Percentiles rank a stretch among this genome's conserved stretches.
These are phyloP conservation scores for Mrakia blollopis DNA, from an alignment of 768 basidiomycete genomes.

Conservation along the genomic window DNA sequence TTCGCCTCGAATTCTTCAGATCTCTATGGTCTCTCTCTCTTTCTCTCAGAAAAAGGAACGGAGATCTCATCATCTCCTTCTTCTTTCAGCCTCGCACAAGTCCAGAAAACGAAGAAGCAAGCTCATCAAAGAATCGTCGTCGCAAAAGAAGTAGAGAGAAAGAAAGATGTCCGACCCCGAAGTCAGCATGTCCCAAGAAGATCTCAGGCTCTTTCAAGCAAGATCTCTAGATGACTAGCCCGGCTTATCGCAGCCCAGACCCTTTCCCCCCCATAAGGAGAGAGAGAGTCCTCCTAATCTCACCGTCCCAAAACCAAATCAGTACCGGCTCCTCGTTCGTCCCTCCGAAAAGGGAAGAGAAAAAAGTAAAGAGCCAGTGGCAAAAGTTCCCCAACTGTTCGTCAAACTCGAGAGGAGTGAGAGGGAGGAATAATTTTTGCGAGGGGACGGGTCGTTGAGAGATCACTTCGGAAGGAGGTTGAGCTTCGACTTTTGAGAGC, in stretches of 20 bases:
- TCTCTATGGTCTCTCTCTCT: too few relatives aligned
- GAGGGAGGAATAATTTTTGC: slow-evolving; percentile 20
- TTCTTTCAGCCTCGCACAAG: too few relatives aligned
- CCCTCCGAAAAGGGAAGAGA: neutral
- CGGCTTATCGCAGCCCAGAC: neutral
- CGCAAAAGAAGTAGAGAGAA: neutral
- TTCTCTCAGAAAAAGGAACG: too few relatives aligned
- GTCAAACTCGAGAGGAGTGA: slow-evolving; percentile 18
- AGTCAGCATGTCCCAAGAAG: slow-evolving; percentile 2
- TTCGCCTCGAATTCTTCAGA: too few relatives aligned
- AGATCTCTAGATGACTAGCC: neutral
- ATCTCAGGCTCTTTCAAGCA: neutral
- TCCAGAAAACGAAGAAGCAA: too few relatives aligned
- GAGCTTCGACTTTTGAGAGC: neutral
- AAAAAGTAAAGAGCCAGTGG: neutral
- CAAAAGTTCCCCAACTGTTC: slow-evolving; percentile 14
- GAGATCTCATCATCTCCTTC: too few relatives aligned
- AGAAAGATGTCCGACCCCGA: neutral
- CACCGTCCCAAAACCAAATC: too few relatives aligned
- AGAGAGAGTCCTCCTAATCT: too few relatives aligned
- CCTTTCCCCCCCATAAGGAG: too few relatives aligned
- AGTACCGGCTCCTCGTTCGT: too few relatives aligned
- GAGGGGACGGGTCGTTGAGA: slow-evolving; percentile 1
- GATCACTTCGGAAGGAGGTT: neutral
- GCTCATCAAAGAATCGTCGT: too few relatives aligned